Base-by-base conservation (phyloP, 306 rosid species). In the Rosa persica region DNA sequence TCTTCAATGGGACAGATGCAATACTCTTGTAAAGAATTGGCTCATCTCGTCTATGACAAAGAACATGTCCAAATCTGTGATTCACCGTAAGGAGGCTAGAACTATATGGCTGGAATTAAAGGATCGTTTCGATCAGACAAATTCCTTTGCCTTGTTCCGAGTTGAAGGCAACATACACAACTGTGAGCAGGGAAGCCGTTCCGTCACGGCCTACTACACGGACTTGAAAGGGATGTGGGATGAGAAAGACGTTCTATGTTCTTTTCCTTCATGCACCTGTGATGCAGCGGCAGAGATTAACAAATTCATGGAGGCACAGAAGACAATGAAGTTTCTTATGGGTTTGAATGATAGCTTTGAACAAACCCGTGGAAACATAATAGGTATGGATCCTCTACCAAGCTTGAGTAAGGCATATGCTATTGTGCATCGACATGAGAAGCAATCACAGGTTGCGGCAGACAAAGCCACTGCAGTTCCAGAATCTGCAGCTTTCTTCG, bases 211-310 rank as follows among this genome's bases (percentile, higher is more conserved):
- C 8, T 67, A 17, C 12, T 67, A 17, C 49, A 67, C 51, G 5
- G 20, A 67, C 5, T 23, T 67, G 15, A 67, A 67, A 19, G n/a
- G 72, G 5, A 22, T 67, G 48, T 67, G 72, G 72, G 72, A 67
- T 67, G 72, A 67, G 5, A 67, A 67, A 7, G 47, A 66, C 34
- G 47, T 47, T 0, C 13, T 16, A 0, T 66, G 72, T 20, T 11
- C 49, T 8, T 38, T 40, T 6, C 47, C 47, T 12, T 19, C 46
- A 2, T 66, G 47, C 17, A 36, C 9, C 12, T 66, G 25, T 34
- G 71, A 66, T 5, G 71, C 71, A 13, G n/a, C 8, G 11, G 15
- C 9, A 34, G 15, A 25, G 16, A 11, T 8, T 2, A 47, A 47
- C 11, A 47, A 3, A 1, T 61, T 22, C 39, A 22, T 25, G 67